Evolutionary conservation across 257 asterid species (phyloP).

Genomic region (Buddleja alternifolia): DNA sequence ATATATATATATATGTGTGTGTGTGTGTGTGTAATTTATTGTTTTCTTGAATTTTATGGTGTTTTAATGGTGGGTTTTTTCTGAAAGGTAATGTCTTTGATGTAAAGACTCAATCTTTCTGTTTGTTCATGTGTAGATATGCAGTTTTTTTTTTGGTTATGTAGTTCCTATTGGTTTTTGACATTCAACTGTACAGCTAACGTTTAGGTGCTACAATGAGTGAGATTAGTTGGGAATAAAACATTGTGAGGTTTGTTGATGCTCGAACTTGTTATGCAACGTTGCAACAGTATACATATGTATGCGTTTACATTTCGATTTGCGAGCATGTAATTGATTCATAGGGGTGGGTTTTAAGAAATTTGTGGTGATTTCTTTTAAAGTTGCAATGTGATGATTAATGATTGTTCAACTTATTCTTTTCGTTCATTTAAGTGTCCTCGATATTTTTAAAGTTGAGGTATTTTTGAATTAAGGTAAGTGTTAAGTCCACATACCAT

Average conservation of each 20-base stretch:
- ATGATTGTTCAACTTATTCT: background rate
- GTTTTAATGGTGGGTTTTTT: background rate
- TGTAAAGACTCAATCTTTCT: background rate
- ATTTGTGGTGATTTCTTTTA: background rate
- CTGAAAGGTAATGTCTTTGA: background rate
- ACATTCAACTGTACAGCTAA: no score
- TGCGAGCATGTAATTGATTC: background rate
- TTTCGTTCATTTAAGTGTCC: background rate
- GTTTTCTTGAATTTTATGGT: slow-evolving; percentile 1
- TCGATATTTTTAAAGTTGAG: background rate
- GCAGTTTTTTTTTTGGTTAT: slow-evolving; percentile 9
- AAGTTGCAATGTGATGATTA: slow-evolving; percentile 1
- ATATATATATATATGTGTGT: no score
- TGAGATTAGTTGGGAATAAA: background rate
- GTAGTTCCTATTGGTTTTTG: background rate
- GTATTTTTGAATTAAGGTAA: background rate
- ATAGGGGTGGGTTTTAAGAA: background rate
- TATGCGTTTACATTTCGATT: background rate
- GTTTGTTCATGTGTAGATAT: background rate
- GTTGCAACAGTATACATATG: background rate
- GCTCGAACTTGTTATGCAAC: background rate
- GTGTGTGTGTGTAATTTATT: no score
- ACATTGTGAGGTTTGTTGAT: background rate
- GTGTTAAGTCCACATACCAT: background rate
- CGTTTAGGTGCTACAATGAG: background rate